Percentiles rank a stretch among this genome's conserved stretches.
Evolutionary conservation across 164 flowering plant species (phyloP).

Genomic region (Chimonanthus salicifolius): DNA sequence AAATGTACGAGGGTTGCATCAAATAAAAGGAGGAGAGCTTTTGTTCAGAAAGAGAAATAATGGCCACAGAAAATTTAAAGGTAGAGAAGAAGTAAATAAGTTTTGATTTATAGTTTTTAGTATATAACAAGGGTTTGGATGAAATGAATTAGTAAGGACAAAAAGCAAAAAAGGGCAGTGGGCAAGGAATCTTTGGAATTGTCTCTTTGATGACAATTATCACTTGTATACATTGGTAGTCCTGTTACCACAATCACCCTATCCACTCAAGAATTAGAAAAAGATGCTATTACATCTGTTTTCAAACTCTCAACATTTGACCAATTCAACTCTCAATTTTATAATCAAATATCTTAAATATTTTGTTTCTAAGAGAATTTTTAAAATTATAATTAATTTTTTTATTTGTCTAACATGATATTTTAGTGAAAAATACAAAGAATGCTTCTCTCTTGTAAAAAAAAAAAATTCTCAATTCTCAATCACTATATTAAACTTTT

Average conservation of each 20-base stretch:
- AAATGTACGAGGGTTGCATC: neutral
- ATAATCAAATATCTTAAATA: too few species aligned
- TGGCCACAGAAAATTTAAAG: neutral
- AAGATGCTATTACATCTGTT: too few species aligned
- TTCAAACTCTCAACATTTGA: too few species aligned
- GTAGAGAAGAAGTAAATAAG: neutral
- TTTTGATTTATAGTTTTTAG: neutral
- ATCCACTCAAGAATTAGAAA: neutral
- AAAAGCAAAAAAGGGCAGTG: constrained; percentile 4
- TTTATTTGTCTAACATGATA: too few species aligned
- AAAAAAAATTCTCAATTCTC: too few species aligned
- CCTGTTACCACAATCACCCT: constrained; percentile 1
- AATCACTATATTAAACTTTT: too few species aligned
- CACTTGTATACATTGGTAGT: neutral
- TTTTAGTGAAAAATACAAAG: too few species aligned
- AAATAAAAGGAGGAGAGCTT: neutral
- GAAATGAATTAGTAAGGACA: constrained; percentile 12
- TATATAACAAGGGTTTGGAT: neutral
- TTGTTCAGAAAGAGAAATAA: neutral
- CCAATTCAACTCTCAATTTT: too few species aligned
- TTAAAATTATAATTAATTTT: too few species aligned
- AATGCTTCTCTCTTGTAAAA: too few species aligned
- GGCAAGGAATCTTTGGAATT: constrained; percentile 6
- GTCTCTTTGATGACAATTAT: neutral
- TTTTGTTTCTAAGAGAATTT: too few species aligned